Percentiles rank a stretch among this genome's conserved stretches.
Conservation (phyloP, 2,329 filamentous ascomycete species). For the Monosporascus sp. region DNA sequence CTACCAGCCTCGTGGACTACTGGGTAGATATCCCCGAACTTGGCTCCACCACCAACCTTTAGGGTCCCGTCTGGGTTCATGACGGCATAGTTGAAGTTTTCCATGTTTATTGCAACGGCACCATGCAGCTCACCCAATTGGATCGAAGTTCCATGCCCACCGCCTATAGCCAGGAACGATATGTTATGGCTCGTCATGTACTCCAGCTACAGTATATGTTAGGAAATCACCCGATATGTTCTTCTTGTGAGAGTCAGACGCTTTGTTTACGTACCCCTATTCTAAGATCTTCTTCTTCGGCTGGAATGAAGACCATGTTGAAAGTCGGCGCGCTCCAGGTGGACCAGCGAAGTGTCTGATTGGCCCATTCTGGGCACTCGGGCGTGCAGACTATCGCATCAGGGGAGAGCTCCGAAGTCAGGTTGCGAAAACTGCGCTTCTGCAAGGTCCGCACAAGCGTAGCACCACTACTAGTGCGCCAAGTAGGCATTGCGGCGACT, state of each 20-base stretch:
- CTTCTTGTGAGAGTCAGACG: not conserved
- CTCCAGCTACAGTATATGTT: slow-evolving; percentile 2
- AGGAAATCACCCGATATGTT: not conserved
- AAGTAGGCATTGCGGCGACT: slow-evolving; percentile 5
- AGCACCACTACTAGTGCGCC: slow-evolving; percentile 6
- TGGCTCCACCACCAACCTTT: slow-evolving; percentile 4
- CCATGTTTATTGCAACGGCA: slow-evolving; percentile 10
- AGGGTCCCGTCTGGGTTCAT: slow-evolving; percentile 6
- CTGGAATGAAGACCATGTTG: slow-evolving; percentile 8
- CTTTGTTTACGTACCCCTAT: slow-evolving; percentile 5
- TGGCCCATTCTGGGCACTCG: slow-evolving; percentile 3
- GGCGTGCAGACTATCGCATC: slow-evolving; percentile 6
- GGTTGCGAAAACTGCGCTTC: not conserved
- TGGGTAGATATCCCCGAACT: slow-evolving; percentile 4
- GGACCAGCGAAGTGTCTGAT: slow-evolving; percentile 9
- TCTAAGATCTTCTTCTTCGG: slow-evolving; percentile 6
- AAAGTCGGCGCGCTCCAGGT: slow-evolving; percentile 6
- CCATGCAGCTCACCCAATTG: slow-evolving; percentile 3
- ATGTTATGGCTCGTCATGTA: slow-evolving; percentile 11
- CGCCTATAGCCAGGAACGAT: slow-evolving; percentile 6
- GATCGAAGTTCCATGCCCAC: slow-evolving; percentile 8
- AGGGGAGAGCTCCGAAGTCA: slow-evolving; percentile 6
- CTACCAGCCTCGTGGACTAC: slow-evolving; percentile 6
- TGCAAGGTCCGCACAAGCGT: slow-evolving; percentile 5
- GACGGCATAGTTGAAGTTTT: slow-evolving; percentile 6